A percentile compares a stretch with the other conserved stretches of the same genome.
Evolutionary conservation across 2,329 filamentous ascomycete genomes (phyloP).

Genomic region (Diaporthe citriasiana): DNA sequence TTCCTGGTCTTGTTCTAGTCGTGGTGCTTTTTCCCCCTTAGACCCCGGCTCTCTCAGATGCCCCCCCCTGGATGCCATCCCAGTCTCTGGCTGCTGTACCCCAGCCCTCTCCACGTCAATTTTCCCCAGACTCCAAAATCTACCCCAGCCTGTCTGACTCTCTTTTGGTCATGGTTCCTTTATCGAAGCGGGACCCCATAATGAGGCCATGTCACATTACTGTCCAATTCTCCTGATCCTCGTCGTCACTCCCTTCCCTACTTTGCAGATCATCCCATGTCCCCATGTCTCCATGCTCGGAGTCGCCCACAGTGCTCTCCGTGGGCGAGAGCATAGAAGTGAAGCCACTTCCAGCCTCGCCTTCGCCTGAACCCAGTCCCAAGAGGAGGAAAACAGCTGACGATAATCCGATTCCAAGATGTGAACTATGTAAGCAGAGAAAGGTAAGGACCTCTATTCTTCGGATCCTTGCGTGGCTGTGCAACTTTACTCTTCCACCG

Average conservation of each 20-base stretch:
- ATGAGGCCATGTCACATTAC: slow-evolving; percentile 31
- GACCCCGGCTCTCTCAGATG: slow-evolving; percentile 12
- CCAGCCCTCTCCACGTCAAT: slow-evolving; percentile 33
- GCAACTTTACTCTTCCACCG: background rate
- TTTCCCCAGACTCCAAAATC: slow-evolving; percentile 25
- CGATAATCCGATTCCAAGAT: slow-evolving; percentile 63
- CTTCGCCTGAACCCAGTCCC: slow-evolving; percentile 42
- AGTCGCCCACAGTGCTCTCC: slow-evolving; percentile 38
- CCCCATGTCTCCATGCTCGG: slow-evolving; percentile 37
- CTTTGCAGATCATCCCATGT: slow-evolving; percentile 34
- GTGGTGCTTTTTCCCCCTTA: background rate
- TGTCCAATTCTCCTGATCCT: slow-evolving; percentile 1
- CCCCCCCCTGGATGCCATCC: slow-evolving; percentile 16
- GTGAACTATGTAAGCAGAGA: slow-evolving; percentile 84
- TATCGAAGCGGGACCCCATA: slow-evolving; percentile 16
- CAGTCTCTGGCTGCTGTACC: slow-evolving; percentile 25
- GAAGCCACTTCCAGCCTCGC: slow-evolving; percentile 26
- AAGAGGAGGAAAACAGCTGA: slow-evolving; percentile 49
- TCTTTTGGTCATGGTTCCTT: slow-evolving; percentile 19
- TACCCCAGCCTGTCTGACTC: slow-evolving; percentile 19
- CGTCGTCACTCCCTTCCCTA: slow-evolving; percentile 13
- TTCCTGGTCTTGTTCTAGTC: slow-evolving; percentile 8
- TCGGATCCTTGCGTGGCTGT: background rate
- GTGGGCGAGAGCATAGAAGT: slow-evolving; percentile 40
- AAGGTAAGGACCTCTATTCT: slow-evolving; percentile 67